phyloP scores from a whole-genome alignment of 495 filamentous ascomycete genomes.

The Chaetomium tenue region DNA sequence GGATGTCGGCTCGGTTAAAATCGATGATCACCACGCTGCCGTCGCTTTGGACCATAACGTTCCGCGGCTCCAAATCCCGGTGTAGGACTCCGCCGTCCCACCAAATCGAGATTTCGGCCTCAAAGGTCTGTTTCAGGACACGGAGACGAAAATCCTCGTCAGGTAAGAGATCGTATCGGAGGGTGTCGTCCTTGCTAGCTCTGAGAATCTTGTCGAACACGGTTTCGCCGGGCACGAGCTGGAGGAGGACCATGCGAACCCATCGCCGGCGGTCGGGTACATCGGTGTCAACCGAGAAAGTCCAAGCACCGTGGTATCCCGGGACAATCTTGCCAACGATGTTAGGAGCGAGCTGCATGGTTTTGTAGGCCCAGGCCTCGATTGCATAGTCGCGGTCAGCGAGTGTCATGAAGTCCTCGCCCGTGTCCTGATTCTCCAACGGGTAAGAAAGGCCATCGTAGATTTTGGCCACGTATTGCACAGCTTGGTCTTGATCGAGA shows the following conservation, averaged over 20 bases:
- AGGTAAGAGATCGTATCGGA: background rate
- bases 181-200: background rate
- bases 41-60: background rate
- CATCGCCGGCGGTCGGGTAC: conserved; percentile 3
- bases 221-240: conserved; percentile 3
- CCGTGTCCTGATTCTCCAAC: background rate
- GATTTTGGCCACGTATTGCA: conserved; percentile 2
- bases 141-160: background rate
- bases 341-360: background rate
- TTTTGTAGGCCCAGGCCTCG: conserved; percentile 7
- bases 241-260: conserved; percentile 15
- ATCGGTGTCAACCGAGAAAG: background rate
- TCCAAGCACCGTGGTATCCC: conserved; percentile 5
- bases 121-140: background rate
- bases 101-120: conserved; percentile 1
- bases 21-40: background rate
- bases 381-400: conserved; percentile 4
- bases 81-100: conserved; percentile 7
- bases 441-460: conserved; percentile 7
- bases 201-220: conserved; percentile 8
- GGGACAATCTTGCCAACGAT: background rate
- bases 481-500: background rate
- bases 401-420: conserved; percentile 5
- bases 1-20: conserved; percentile 6
- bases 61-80: background rate